Evolutionary conservation across 2,329 filamentous ascomycete species (phyloP).

Genomic region (Aspergillus fijiensis): DNA sequence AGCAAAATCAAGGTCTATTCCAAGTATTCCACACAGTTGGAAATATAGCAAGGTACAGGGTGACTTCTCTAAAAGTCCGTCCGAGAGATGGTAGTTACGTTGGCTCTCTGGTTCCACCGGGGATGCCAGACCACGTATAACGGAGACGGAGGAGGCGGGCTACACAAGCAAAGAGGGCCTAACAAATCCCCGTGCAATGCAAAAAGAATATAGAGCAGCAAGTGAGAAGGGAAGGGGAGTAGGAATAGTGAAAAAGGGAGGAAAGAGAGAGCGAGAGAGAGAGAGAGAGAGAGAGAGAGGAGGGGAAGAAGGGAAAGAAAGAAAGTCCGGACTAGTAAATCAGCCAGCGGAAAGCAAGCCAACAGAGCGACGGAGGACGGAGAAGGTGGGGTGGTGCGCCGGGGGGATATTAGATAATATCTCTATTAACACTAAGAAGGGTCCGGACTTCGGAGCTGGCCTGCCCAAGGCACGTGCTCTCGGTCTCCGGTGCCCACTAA

Average conservation of each 20-base stretch:
- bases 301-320: slow-evolving; percentile 60
- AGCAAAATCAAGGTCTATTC: not conserved
- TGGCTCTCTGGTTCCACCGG: slow-evolving; percentile 12
- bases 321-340: not conserved
- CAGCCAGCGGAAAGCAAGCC: not conserved
- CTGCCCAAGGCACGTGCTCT: not conserved
- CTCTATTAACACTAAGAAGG: not conserved
- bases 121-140: slow-evolving; percentile 5
- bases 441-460: slow-evolving; percentile 7
- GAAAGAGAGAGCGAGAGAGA: not conserved
- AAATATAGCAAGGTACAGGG: not conserved
- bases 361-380: slow-evolving; percentile 2
- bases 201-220: not conserved
- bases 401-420: not conserved
- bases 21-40: too few relatives aligned
- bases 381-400: slow-evolving; percentile 4
- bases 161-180: not conserved
- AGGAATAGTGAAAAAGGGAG: not conserved
- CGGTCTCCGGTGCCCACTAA: not conserved
- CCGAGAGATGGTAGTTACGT: slow-evolving; percentile 2
- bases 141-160: not conserved
- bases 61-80: not conserved
- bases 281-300: not conserved
- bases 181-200: slow-evolving; percentile 1
- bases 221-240: slow-evolving; percentile 4